Evolutionary conservation across 1,139 yeast species (phyloP).

Genomic region (Arxiozyma slooffiae): DNA sequence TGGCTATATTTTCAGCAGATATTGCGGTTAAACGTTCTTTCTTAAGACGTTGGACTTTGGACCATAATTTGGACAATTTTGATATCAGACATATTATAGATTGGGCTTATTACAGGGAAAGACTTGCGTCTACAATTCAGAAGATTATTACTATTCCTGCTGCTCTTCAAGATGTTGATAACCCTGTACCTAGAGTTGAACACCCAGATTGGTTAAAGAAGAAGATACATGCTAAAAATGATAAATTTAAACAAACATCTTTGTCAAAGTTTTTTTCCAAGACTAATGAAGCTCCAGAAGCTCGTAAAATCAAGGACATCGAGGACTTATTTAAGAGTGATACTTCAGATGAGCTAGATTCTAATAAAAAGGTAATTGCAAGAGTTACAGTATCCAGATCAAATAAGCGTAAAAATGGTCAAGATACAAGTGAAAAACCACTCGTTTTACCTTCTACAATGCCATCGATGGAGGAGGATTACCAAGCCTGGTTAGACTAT

Average conservation of each 20-base stretch:
- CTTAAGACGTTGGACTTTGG: slow-evolving; percentile 79
- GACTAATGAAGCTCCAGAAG: slow-evolving; percentile 25
- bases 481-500: slow-evolving; percentile 62
- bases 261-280: slow-evolving; percentile 49
- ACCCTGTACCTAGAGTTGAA: slow-evolving; percentile 89
- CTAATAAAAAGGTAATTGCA: slow-evolving; percentile 33
- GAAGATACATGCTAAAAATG: slow-evolving; percentile 49
- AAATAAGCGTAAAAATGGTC: slow-evolving; percentile 28
- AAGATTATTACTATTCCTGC: slow-evolving; percentile 97
- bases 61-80: slow-evolving; percentile 65
- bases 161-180: slow-evolving; percentile 77
- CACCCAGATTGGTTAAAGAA: slow-evolving; percentile 92
- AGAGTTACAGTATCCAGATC: slow-evolving; percentile 41
- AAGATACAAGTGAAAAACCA: slow-evolving; percentile 36
- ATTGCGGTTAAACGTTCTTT: slow-evolving; percentile 48
- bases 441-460: slow-evolving; percentile 46
- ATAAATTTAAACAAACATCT: slow-evolving; percentile 62
- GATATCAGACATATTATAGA: slow-evolving; percentile 87
- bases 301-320: slow-evolving; percentile 49
- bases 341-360: slow-evolving; percentile 15
- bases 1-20: slow-evolving; percentile 88
- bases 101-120: slow-evolving; percentile 86
- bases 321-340: slow-evolving; percentile 55
- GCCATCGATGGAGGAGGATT: slow-evolving; percentile 69
- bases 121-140: slow-evolving; percentile 87